Base-by-base conservation (phyloP, 2,329 filamentous ascomycete species). In the Leptographium wingfieldii region DNA sequence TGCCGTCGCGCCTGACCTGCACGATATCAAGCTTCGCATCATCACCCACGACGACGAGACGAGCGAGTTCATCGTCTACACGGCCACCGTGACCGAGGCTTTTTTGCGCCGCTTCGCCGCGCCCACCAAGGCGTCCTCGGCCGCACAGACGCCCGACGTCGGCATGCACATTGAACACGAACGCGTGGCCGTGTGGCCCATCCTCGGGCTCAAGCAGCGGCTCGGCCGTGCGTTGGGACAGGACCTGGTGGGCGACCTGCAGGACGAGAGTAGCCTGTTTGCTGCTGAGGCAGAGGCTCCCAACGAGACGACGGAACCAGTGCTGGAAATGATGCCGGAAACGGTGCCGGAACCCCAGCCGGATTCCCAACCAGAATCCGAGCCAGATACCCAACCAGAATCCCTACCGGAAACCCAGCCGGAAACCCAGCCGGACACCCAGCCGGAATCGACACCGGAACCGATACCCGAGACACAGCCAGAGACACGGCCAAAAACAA, bases 141-240 rank as follows among this genome's bases (percentile, higher is more conserved):
- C 31, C 2, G 11, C 16, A 9, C 33, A 4, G 25, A 27, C 54
- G 19, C 49, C 59, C 10, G 54, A 57, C 14, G 63, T 67, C 3
- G 73, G 74, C 2, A 69, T 83, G 61, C 69, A 69, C 43, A 77
- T 83, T 25, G 71, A 76, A 40, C 77, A 78, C 66, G 71, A 72
- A 2, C 73, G 73, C 9, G 77, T 83, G 2, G 76, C 77, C 0
- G 72, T 79, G 31, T 83, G 79, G 78, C 81, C 81, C 0, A 73
- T 82, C 6, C 66, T 80, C 0, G 80, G 80, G 4, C 72, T 84
- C 7, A 76, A 77, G 61, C 80, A 83, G 67, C 75, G 81, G 6
- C 71, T 84, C 0, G 79, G 78, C 48, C 74, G 75, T 63, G 80
- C 78, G 3, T 69, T 84, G 0, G 80, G 80, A 9, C 68, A 70